A percentile compares a stretch with the other conserved stretches of the same genome.
These are phyloP conservation scores for Hibiscus mutabilis DNA, from an alignment of 345 rosid genomes.

Conservation along the genomic window DNA sequence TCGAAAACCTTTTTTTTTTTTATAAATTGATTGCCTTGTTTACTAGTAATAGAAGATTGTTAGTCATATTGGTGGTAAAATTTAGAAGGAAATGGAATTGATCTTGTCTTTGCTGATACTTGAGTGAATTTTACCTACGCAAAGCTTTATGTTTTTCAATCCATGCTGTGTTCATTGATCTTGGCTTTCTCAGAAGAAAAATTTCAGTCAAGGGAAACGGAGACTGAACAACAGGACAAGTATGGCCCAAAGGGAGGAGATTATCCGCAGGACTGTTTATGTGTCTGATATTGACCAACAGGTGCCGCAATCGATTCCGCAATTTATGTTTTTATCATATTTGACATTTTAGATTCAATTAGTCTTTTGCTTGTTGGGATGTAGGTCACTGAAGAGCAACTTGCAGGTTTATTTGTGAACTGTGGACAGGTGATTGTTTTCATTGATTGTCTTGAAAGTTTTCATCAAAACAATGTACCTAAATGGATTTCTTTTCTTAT, in stretches of 20 bases:
- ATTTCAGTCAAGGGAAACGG: conserved; percentile 58
- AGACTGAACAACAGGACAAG: conserved; percentile 72
- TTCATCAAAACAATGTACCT: background rate
- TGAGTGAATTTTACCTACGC: background rate
- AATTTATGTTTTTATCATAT: background rate
- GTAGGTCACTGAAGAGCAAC: conserved; percentile 97
- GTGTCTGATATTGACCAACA: conserved; percentile 95
- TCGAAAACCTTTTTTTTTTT: background rate
- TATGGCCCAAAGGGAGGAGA: conserved; percentile 87
- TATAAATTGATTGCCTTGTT: background rate
- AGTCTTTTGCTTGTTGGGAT: conserved; percentile 10
- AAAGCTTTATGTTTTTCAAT: background rate
- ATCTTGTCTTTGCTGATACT: background rate
- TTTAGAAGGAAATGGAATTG: background rate
- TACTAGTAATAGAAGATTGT: background rate
- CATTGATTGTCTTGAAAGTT: background rate
- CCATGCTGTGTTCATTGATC: conserved; percentile 6
- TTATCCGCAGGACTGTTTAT: conserved; percentile 79
- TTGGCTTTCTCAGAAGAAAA: conserved; percentile 51
- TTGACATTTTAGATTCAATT: conserved; percentile 1
- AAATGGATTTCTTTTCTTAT: conserved; percentile 8
- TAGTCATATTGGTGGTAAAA: background rate
- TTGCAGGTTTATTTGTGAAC: conserved; percentile 68
- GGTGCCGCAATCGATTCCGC: conserved; percentile 27
- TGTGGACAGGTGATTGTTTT: conserved; percentile 71